phyloP scores from a whole-genome alignment of 768 basidiomycete species.

The Clavulina sp. region DNA sequence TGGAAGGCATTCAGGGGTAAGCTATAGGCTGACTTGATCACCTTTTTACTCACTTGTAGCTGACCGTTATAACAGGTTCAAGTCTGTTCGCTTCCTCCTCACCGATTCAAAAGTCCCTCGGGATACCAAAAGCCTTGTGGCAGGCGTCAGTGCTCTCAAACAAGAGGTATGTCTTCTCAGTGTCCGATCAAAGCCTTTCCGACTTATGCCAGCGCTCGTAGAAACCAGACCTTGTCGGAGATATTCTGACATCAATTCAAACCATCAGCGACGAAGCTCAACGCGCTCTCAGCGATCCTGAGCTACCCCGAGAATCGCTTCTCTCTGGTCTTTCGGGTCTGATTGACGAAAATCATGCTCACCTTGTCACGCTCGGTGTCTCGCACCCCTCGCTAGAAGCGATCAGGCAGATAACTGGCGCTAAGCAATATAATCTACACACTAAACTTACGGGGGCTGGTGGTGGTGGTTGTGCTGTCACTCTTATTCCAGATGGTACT shows the following conservation, averaged over 20 bases:
- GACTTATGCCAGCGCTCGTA: slow-evolving; percentile 14
- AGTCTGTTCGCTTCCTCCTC: slow-evolving; percentile 73
- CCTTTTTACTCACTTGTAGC: neutral
- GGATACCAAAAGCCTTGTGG: slow-evolving; percentile 88
- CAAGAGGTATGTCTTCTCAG: slow-evolving; percentile 24
- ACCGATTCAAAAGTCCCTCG: slow-evolving; percentile 87
- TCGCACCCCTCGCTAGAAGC: slow-evolving; percentile 78
- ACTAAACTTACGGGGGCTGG: slow-evolving; percentile 98
- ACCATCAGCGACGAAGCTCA: slow-evolving; percentile 69
- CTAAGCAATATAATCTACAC: slow-evolving; percentile 47
- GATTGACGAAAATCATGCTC: slow-evolving; percentile 76
- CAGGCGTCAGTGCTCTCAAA: slow-evolving; percentile 65
- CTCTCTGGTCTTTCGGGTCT: slow-evolving; percentile 55
- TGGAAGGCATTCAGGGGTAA: slow-evolving; percentile 76
- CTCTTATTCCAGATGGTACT: slow-evolving; percentile 80
- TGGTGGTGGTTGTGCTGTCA: slow-evolving; percentile 95
- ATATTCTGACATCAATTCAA: slow-evolving; percentile 66
- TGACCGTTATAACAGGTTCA: slow-evolving; percentile 44
- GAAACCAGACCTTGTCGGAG: slow-evolving; percentile 75
- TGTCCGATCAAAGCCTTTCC: neutral
- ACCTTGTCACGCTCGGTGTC: slow-evolving; percentile 72
- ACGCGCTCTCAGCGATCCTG: slow-evolving; percentile 40
- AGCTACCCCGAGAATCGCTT: slow-evolving; percentile 48
- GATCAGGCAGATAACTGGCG: slow-evolving; percentile 52
- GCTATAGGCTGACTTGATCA: slow-evolving; percentile 15